These are phyloP conservation scores for Quaeritorhiza haematococci DNA, from an alignment of 371 early-diverging fungal species.

Conservation along the genomic window DNA sequence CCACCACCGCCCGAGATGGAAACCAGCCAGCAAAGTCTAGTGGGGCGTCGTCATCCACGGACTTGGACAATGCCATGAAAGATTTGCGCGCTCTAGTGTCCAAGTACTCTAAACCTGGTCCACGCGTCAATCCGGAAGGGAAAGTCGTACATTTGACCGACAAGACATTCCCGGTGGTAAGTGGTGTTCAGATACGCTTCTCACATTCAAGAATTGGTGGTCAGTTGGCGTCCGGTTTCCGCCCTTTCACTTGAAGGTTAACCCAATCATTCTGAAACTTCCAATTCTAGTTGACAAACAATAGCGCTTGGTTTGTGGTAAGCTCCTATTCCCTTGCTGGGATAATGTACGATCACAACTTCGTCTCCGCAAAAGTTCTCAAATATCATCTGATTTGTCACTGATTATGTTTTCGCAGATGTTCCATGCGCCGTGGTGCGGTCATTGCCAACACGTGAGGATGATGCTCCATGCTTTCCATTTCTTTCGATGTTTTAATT, in stretches of 20 bases:
- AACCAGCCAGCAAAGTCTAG: not conserved
- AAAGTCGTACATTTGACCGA: conserved; percentile 34
- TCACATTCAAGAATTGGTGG: not conserved
- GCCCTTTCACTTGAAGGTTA: conserved; percentile 4
- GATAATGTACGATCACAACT: too few species aligned
- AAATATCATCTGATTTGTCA: not conserved
- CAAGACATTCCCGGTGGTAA: conserved; percentile 43
- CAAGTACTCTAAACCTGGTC: conserved; percentile 7
- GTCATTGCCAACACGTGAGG: conserved; percentile 63
- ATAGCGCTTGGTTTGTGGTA: conserved; percentile 23
- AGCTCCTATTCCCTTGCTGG: not conserved
- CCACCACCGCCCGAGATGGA: conserved; percentile 6
- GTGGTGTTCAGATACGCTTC: conserved; percentile 41
- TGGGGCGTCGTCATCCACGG: conserved; percentile 1
- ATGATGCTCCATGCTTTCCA: not conserved
- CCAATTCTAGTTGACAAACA: conserved; percentile 17
- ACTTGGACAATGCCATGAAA: conserved; percentile 8
- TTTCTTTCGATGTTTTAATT: not conserved
- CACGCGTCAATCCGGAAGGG: conserved; percentile 36
- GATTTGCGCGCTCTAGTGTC: conserved; percentile 6
- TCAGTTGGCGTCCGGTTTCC: not conserved
- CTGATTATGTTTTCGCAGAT: conserved; percentile 10
- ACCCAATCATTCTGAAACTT: conserved; percentile 4
- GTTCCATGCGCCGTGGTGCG: conserved; percentile 77
- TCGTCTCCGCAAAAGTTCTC: too few species aligned